Conservation (phyloP, 2,329 filamentous ascomycete genomes). For the Emmonsia crescens region DNA sequence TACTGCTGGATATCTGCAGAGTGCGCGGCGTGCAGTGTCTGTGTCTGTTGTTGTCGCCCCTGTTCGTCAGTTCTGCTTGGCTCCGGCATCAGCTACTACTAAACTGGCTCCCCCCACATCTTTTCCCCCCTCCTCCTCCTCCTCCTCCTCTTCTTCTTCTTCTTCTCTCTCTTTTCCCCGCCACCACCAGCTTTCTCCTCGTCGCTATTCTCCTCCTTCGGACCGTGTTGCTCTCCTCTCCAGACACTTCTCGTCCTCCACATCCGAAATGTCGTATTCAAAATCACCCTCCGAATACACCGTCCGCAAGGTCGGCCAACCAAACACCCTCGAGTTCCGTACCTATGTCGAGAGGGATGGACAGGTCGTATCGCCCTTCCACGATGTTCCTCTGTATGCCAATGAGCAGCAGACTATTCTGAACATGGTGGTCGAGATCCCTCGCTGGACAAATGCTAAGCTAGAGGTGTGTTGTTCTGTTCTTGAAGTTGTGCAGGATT, state of each 20-base stretch:
- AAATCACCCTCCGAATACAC: constrained; percentile 59
- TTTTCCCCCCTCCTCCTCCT: constrained; percentile 12
- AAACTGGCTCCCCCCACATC: constrained; percentile 33
- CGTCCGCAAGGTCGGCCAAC: constrained; percentile 75
- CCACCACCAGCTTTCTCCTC: constrained; percentile 10
- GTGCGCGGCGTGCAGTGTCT: not conserved
- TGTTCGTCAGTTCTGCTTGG: constrained; percentile 1
- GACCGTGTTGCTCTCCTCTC: constrained; percentile 36
- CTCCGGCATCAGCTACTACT: constrained; percentile 12
- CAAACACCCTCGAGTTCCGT: constrained; percentile 93
- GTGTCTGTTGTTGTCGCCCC: constrained; percentile 9
- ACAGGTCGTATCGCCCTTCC: constrained; percentile 85
- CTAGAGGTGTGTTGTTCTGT: constrained; percentile 61
- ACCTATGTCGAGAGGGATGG: constrained; percentile 98
- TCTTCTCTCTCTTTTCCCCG: constrained; percentile 14
- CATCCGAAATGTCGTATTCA: constrained; percentile 23
- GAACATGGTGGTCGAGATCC: constrained; percentile 99
- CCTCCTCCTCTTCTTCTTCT: constrained; percentile 17
- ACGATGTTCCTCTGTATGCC: constrained; percentile 96
- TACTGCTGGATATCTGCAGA: not conserved
- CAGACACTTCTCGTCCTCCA: constrained; percentile 37
- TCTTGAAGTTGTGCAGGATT: not conserved
- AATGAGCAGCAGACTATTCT: constrained; percentile 90
- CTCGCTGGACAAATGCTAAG: constrained; percentile 99
- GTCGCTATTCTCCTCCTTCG: constrained; percentile 1